Conservation (phyloP, 345 rosid species). For the Camelina laxa region DNA sequence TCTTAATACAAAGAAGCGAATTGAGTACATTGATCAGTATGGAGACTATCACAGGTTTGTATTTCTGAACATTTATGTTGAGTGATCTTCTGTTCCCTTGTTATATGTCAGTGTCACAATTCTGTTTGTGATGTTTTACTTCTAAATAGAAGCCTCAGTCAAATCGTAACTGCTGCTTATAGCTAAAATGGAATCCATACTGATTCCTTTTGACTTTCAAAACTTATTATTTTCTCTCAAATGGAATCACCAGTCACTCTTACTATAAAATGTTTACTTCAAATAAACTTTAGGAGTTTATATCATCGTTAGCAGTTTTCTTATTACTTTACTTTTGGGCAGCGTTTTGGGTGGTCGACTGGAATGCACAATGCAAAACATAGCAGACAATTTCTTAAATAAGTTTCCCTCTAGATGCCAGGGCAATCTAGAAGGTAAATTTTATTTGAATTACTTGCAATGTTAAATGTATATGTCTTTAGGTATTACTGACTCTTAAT, state of each 20-base stretch:
- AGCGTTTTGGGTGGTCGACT: slow-evolving; percentile 90
- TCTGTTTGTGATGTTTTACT: slow-evolving; percentile 3
- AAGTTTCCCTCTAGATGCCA: slow-evolving; percentile 65
- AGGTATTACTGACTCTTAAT: slow-evolving; percentile 15
- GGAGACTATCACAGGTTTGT: slow-evolving; percentile 75
- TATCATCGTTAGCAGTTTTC: slow-evolving; percentile 22
- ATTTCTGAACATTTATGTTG: slow-evolving; percentile 28
- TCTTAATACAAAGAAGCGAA: slow-evolving; percentile 70
- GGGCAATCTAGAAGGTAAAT: slow-evolving; percentile 72
- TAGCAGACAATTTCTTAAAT: slow-evolving; percentile 81
- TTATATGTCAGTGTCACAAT: slow-evolving; percentile 7
- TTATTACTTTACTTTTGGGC: slow-evolving; percentile 28
- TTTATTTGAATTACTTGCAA: slow-evolving; percentile 19
- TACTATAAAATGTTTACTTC: not conserved
- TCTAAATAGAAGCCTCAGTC: slow-evolving; percentile 2
- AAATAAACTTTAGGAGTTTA: slow-evolving; percentile 9
- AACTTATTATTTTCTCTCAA: not conserved
- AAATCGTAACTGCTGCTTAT: not conserved
- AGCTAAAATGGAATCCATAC: slow-evolving; percentile 11
- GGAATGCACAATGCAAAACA: slow-evolving; percentile 98
- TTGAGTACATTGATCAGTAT: slow-evolving; percentile 62
- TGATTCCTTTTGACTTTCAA: not conserved
- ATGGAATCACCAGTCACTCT: not conserved
- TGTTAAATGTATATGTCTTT: slow-evolving; percentile 17
- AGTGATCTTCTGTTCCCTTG: slow-evolving; percentile 5